A percentile compares a stretch with the other conserved stretches of the same genome.
Evolutionary conservation across 352 stramenopile genomes (phyloP).

Genomic region (Phytophthora multivora): DNA sequence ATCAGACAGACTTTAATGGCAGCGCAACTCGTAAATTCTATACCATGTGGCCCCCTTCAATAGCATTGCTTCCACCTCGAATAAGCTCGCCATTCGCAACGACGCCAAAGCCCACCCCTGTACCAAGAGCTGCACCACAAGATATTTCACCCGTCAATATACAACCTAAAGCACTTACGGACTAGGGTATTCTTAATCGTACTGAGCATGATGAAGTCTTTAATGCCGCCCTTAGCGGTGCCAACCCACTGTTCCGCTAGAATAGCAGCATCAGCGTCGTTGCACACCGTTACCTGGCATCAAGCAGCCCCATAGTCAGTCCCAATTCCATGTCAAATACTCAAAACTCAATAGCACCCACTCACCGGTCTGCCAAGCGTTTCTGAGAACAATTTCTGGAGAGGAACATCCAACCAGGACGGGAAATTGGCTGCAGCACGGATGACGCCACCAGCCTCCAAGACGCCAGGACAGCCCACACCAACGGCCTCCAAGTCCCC

Average conservation of each 20-base stretch:
- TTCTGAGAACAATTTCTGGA: slow-evolving; percentile 58
- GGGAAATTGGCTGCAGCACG: slow-evolving; percentile 75
- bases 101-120: slow-evolving; percentile 71
- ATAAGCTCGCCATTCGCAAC: slow-evolving; percentile 72
- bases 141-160: slow-evolving; percentile 2
- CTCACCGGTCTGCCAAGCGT: slow-evolving; percentile 38
- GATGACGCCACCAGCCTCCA: slow-evolving; percentile 56
- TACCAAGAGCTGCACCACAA: slow-evolving; percentile 61
- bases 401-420: slow-evolving; percentile 62
- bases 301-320: background rate
- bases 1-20: background rate
- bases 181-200: slow-evolving; percentile 13
- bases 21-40: background rate
- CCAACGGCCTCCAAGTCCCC: slow-evolving; percentile 53
- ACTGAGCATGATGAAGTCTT: slow-evolving; percentile 89
- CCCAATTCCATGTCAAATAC: background rate
- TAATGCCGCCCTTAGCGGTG: slow-evolving; percentile 55
- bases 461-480: slow-evolving; percentile 67
- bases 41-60: slow-evolving; percentile 86
- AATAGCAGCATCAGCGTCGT: slow-evolving; percentile 83
- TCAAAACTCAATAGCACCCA: background rate
- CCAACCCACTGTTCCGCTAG: slow-evolving; percentile 84
- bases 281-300: slow-evolving; percentile 58
- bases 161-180: background rate
- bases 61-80: slow-evolving; percentile 63